Conservation (phyloP, 139 green algal species). For the Spirogloea muscicola region DNA sequence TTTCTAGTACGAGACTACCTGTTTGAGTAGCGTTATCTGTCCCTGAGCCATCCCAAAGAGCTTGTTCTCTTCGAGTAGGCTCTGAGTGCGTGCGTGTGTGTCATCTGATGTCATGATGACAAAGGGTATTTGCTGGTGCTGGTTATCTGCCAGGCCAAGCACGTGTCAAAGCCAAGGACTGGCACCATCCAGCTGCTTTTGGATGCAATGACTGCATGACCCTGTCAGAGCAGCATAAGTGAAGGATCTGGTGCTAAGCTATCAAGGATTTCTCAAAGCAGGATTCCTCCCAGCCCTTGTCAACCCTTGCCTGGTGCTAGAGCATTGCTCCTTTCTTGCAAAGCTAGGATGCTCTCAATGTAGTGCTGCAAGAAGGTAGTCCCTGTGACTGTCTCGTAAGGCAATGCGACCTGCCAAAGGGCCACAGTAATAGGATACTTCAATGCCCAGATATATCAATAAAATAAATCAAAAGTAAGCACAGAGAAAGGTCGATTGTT, state of each 20-base stretch:
- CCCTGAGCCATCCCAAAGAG: constrained; percentile 78
- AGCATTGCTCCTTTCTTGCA: constrained; percentile 59
- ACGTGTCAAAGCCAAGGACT: no score
- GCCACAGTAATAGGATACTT: not conserved
- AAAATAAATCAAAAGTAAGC: not conserved
- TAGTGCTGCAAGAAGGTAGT: constrained; percentile 89
- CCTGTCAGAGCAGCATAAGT: no score
- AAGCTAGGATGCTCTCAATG: constrained; percentile 79
- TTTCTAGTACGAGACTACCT: constrained; percentile 32
- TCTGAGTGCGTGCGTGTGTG: constrained; percentile 80
- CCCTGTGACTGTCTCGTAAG: constrained; percentile 69
- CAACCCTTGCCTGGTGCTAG: no score
- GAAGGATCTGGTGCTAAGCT: no score
- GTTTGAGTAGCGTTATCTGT: constrained; percentile 76
- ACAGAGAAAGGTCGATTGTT: not conserved
- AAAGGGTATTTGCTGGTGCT: constrained; percentile 66
- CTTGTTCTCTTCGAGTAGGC: constrained; percentile 72
- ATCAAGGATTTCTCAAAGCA: no score
- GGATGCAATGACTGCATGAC: no score
- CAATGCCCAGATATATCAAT: not conserved
- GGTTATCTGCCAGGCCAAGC: not conserved
- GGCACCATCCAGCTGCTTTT: no score
- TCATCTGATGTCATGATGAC: constrained; percentile 98
- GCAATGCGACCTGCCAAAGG: constrained; percentile 62
- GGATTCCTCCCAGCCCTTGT: no score